These are phyloP conservation scores for Globisporangium sylvaticum DNA, from an alignment of 352 stramenopile genomes.

Conservation along the genomic window DNA sequence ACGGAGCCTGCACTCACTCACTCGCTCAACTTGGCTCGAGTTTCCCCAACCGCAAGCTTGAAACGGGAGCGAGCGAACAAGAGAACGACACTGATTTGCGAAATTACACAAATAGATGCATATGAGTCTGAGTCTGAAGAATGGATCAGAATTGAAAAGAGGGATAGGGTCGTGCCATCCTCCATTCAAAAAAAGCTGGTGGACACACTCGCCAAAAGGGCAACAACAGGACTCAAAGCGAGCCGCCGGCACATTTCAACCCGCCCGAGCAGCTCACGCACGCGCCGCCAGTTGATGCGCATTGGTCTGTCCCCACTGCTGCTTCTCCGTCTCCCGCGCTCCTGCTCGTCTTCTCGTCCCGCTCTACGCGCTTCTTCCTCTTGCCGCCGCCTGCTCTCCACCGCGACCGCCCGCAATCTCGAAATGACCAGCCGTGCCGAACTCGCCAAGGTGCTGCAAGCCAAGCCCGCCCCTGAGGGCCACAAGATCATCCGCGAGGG, in stretches of 20 bases:
- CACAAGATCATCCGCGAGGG: conserved; percentile 90
- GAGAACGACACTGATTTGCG: no score
- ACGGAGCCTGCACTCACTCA: background rate
- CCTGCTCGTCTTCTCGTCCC: conserved; percentile 21
- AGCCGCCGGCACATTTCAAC: background rate
- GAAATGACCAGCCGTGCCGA: conserved; percentile 43
- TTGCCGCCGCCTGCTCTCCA: background rate
- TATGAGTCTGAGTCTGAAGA: background rate
- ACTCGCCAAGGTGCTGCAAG: conserved; percentile 58
- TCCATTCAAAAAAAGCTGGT: background rate
- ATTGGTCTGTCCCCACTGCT: conserved; percentile 1
- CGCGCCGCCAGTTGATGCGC: conserved; percentile 6
- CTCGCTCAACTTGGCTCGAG: background rate
- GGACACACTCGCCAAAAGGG: background rate
- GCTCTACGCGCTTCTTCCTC: conserved; percentile 21
- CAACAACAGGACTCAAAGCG: background rate
- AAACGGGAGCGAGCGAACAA: background rate
- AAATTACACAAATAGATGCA: background rate
- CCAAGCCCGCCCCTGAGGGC: conserved; percentile 48
- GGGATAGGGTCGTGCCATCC: background rate
- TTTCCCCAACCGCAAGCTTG: background rate
- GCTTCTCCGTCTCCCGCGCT: background rate
- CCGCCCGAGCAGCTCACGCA: background rate
- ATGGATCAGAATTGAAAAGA: background rate
- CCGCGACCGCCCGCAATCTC: background rate